Conservation (phyloP, 1,139 yeast species). For the Lodderomyces jiufengensis region DNA sequence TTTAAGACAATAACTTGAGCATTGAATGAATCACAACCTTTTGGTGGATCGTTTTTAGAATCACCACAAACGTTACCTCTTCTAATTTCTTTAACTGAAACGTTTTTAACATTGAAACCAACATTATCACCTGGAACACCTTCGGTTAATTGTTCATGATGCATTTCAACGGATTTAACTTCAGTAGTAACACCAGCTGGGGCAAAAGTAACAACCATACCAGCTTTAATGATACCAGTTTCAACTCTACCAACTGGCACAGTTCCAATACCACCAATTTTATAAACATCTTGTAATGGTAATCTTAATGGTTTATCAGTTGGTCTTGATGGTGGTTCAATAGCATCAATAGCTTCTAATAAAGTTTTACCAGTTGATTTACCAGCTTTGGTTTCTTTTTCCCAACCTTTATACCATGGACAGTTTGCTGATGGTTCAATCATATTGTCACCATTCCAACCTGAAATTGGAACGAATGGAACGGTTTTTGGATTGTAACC, state of each 20-base stretch:
- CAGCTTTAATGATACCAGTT: constrained; percentile 89
- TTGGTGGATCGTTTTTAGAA: constrained; percentile 92
- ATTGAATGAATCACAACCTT: constrained; percentile 77
- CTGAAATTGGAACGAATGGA: constrained; percentile 90
- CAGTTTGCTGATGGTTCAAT: constrained; percentile 78
- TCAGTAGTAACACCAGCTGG: constrained; percentile 92
- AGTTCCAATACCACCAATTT: constrained; percentile 91
- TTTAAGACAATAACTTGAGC: constrained; percentile 88
- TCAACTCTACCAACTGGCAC: constrained; percentile 95
- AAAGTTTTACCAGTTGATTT: constrained; percentile 79
- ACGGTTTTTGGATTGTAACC: constrained; percentile 92
- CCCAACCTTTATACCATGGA: constrained; percentile 93
- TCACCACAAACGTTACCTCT: constrained; percentile 96
- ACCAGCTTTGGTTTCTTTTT: constrained; percentile 81
- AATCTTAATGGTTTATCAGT: constrained; percentile 88
- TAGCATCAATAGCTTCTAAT: constrained; percentile 83
- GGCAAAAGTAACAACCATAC: constrained; percentile 87
- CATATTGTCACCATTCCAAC: constrained; percentile 96
- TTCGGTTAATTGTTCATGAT: constrained; percentile 81
- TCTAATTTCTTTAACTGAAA: constrained; percentile 89
- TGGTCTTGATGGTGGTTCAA: constrained; percentile 84
- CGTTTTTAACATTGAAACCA: constrained; percentile 94
- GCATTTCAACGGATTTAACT: constrained; percentile 93
- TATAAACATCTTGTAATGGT: constrained; percentile 90
- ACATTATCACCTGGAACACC: constrained; percentile 95